Evolutionary conservation across 148 eudicot genomes (phyloP), one percentile per base, ranked within the genome.

Genomic region (Nyssa sinensis): DNA sequence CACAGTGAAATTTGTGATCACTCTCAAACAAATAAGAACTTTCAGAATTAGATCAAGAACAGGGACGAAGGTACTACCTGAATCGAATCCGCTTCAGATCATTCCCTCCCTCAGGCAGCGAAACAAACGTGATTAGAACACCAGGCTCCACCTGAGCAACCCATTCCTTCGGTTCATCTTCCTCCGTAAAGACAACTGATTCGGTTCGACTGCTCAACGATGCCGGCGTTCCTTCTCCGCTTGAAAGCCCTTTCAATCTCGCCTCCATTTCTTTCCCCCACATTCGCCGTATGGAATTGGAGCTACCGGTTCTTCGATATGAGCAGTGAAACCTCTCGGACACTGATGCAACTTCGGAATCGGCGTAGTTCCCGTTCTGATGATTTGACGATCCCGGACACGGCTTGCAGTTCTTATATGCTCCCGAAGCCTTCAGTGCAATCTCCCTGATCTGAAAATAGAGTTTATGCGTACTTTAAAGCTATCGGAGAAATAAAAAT

Each of bases 121-220:
- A 87, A 77, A 90, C 88, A 62, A 95, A 95, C n/a, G 96, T 95
- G 64, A 95, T 95, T 2, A 95, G 82, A 34, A 95, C 97, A 66
- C 99, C 97, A 23, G 98, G 99, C 87, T 95, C 99, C 63, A 95
- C 96, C 73, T 92, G 99, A 34, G 99, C 99, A 65, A 93, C 93
- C 99, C 99, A 95, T 75, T 95, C 99, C 78, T 89, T 90, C 17
- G 91, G 84, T 85, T 89, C 93, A 76, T 92, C 97, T 63, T 92
- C 99, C 81, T 86, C 96, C 81, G 86, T 71, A 55, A 92, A 89
- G 87, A 85, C 86, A 6, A 84, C 84, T 0, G 94, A 88, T 63
- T 90, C 97, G 0, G 87, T 85, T 49, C 99, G 84, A 24, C 97
- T 91, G 47, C 98, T 95, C 35, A 89, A 82, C 0, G 99, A 95